A percentile compares a stretch with the other conserved stretches of the same genome.
These are phyloP conservation scores for Ophiostoma novo-ulmi DNA, from an alignment of 2,329 filamentous ascomycete genomes.

Conservation along the genomic window DNA sequence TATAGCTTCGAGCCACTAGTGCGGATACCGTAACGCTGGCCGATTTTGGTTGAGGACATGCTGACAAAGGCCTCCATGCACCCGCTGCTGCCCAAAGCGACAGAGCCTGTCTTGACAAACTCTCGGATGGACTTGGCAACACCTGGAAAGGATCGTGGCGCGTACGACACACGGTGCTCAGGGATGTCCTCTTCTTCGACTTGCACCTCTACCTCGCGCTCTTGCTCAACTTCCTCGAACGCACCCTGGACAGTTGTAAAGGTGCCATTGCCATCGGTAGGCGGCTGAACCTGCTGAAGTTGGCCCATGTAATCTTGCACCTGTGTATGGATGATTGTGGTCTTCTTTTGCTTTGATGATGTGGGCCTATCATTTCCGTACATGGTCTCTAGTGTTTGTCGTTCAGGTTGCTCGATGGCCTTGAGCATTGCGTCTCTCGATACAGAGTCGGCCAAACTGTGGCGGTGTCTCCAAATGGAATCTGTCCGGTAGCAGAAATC, in stretches of 20 bases:
- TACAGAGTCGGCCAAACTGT: constrained; percentile 36
- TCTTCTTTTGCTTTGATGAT: too few relatives aligned
- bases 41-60: constrained; percentile 19
- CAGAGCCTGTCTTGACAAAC: constrained; percentile 22
- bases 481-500: constrained; percentile 56
- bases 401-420: constrained; percentile 48
- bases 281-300: background rate
- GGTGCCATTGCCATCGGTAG: background rate
- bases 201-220: constrained; percentile 55
- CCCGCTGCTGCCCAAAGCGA: background rate
- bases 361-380: constrained; percentile 38
- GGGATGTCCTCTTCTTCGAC: constrained; percentile 48
- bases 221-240: constrained; percentile 56
- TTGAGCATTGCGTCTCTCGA: constrained; percentile 41
- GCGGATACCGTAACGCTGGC: constrained; percentile 16
- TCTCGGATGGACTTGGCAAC: constrained; percentile 7
- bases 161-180: background rate
- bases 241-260: constrained; percentile 33
- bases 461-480: constrained; percentile 40
- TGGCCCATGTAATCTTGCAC: background rate
- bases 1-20: constrained; percentile 31
- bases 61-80: constrained; percentile 15
- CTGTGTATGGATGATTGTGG: background rate
- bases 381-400: constrained; percentile 52
- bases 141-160: constrained; percentile 18